phyloP scores from a whole-genome alignment of 2,329 filamentous ascomycete species.

The Exophiala aquamarina region DNA sequence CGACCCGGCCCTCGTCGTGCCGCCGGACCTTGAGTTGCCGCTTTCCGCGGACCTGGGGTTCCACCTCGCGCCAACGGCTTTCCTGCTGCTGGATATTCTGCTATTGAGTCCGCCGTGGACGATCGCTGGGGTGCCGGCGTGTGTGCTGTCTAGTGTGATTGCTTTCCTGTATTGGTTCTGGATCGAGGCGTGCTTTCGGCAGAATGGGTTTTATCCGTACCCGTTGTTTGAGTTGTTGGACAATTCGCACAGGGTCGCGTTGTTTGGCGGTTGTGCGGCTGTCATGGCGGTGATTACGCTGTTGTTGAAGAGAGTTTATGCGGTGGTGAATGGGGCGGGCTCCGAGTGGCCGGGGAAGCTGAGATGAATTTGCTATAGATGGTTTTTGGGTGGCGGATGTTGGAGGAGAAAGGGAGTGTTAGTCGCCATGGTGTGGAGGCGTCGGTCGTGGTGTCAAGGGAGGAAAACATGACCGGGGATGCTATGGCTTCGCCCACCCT shows the following conservation, averaged over 20 bases:
- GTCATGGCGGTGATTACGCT: conserved; percentile 72
- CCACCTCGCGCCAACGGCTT: conserved; percentile 53
- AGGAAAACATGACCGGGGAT: too few species aligned
- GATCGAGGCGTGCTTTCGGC: conserved; percentile 60
- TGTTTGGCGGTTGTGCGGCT: conserved; percentile 69
- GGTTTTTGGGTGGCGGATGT: background rate
- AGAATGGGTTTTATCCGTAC: conserved; percentile 71
- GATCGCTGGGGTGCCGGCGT: conserved; percentile 51
- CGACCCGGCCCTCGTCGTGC: conserved; percentile 29
- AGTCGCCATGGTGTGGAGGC: too few species aligned
- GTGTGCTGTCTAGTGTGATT: conserved; percentile 50
- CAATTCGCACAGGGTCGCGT: conserved; percentile 62
- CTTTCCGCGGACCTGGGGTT: conserved; percentile 43
- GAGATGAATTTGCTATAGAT: conserved; percentile 2
- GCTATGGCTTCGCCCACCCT: too few species aligned
- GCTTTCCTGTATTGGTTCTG: conserved; percentile 64
- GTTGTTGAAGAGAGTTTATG: conserved; percentile 69
- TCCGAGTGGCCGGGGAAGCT: conserved; percentile 18
- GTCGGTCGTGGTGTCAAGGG: too few species aligned
- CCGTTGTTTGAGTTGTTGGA: conserved; percentile 73
- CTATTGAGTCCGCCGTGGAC: conserved; percentile 63
- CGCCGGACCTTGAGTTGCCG: conserved; percentile 25
- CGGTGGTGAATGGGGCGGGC: conserved; percentile 44
- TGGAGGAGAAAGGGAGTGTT: background rate
- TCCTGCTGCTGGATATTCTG: conserved; percentile 56